phyloP scores from a whole-genome alignment of 305 asterid genomes.

The Fraxinus latifolia region DNA sequence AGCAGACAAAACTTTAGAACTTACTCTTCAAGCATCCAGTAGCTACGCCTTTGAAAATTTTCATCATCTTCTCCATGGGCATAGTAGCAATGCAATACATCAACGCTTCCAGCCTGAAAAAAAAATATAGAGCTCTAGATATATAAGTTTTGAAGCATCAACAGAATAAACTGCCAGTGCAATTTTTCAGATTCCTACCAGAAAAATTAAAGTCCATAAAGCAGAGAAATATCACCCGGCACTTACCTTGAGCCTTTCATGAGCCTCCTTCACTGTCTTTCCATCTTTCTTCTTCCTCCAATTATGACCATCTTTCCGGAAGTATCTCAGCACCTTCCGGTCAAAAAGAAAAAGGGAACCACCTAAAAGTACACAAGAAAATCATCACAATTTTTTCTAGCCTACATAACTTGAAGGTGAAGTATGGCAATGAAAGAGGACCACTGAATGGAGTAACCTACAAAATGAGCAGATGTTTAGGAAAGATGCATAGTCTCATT shows the following conservation, averaged over 20 bases:
- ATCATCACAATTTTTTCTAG: neutral
- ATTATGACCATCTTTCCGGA: constrained; percentile 94
- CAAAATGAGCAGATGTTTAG: neutral
- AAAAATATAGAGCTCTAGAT: constrained; percentile 20
- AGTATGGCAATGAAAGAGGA: neutral
- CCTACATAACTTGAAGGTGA: neutral
- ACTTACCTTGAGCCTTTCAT: constrained; percentile 91
- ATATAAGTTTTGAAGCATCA: constrained; percentile 23
- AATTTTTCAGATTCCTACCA: neutral
- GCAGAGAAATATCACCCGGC: constrained; percentile 13
- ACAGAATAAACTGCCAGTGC: constrained; percentile 15
- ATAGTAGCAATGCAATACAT: constrained; percentile 94
- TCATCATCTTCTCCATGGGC: constrained; percentile 97
- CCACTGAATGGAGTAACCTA: neutral
- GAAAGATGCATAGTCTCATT: neutral
- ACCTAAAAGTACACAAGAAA: constrained; percentile 40
- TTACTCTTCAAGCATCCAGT: constrained; percentile 99
- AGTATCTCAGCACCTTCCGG: constrained; percentile 89
- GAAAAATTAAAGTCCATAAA: constrained; percentile 20
- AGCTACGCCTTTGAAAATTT: constrained; percentile 94
- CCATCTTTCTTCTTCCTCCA: constrained; percentile 99
- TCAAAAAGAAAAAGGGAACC: constrained; percentile 98
- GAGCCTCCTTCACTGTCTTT: constrained; percentile 97
- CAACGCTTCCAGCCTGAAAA: constrained; percentile 84
- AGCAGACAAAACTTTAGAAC: constrained; percentile 24